phyloP scores from a whole-genome alignment of 257 asterid genomes.

The Oldenlandia corymbosa region DNA sequence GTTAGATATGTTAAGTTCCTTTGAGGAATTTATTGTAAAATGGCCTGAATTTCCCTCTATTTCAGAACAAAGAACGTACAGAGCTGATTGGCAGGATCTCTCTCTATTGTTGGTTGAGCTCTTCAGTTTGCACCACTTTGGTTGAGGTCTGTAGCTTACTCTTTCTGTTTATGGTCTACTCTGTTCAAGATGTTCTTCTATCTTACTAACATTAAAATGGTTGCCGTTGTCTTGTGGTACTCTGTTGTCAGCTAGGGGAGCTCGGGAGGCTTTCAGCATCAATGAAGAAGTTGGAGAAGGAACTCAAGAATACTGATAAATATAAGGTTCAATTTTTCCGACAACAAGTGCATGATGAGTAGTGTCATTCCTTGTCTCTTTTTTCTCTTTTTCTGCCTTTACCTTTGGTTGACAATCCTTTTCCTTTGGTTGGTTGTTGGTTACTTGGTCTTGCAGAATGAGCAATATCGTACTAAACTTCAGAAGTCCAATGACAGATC shows the following conservation, averaged over 20 bases:
- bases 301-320: slow-evolving; percentile 58
- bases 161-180: background rate
- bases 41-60: background rate
- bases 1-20: slow-evolving; percentile 1
- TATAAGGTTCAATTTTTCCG: slow-evolving; percentile 45
- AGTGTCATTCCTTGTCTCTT: background rate
- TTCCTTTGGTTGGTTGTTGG: slow-evolving; percentile 12
- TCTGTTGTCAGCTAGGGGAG: slow-evolving; percentile 61
- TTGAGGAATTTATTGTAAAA: background rate
- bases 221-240: slow-evolving; percentile 10
- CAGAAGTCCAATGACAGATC: slow-evolving; percentile 75
- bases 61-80: slow-evolving; percentile 76
- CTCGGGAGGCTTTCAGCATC: slow-evolving; percentile 75
- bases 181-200: background rate
- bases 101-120: slow-evolving; percentile 87
- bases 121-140: slow-evolving; percentile 63
- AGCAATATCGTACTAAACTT: slow-evolving; percentile 51
- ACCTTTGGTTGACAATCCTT: slow-evolving; percentile 2
- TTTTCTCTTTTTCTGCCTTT: slow-evolving; percentile 4
- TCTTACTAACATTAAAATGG: background rate
- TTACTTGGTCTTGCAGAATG: slow-evolving; percentile 43
- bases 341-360: slow-evolving; percentile 1
- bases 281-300: slow-evolving; percentile 69
- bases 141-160: slow-evolving; percentile 43
- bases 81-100: slow-evolving; percentile 82